These are phyloP conservation scores for Trametes coccinea DNA, from an alignment of 768 basidiomycete species.

Conservation along the genomic window DNA sequence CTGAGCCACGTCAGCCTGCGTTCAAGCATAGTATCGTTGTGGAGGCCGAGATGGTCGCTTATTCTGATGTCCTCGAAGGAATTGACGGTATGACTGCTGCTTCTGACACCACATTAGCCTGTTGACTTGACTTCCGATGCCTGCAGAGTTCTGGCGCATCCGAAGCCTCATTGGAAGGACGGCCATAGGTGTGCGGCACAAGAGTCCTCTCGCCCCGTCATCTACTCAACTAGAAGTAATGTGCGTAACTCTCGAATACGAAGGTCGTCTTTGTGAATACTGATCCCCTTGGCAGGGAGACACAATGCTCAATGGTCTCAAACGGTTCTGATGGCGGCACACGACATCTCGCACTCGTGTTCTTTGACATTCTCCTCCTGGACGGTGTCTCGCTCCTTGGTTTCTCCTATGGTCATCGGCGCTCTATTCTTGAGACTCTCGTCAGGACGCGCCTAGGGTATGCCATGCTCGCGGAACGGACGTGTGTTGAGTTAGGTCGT, in stretches of 20 bases:
- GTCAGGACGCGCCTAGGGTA: conserved; percentile 57
- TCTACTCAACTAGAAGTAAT: conserved; percentile 8
- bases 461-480: conserved; percentile 62
- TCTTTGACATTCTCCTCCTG: conserved; percentile 82
- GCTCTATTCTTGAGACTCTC: conserved; percentile 58
- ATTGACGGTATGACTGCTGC: conserved; percentile 65
- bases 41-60: conserved; percentile 93
- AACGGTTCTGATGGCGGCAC: conserved; percentile 37
- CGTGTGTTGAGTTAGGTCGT: conserved; percentile 37
- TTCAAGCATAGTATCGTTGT: conserved; percentile 40
- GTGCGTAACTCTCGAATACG: neutral
- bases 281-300: conserved; percentile 8
- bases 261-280: conserved; percentile 5
- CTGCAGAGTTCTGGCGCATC: conserved; percentile 75
- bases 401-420: conserved; percentile 57
- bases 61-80: conserved; percentile 49
- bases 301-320: conserved; percentile 46
- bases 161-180: conserved; percentile 58
- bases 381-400: conserved; percentile 60
- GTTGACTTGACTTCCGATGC: neutral
- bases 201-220: conserved; percentile 3
- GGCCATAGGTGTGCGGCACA: conserved; percentile 52
- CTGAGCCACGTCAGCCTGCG: neutral
- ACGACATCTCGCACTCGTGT: conserved; percentile 76
- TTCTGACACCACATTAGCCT: neutral